These are phyloP conservation scores for Acacia acuminata DNA, from an alignment of 306 rosid genomes.

Conservation along the genomic window DNA sequence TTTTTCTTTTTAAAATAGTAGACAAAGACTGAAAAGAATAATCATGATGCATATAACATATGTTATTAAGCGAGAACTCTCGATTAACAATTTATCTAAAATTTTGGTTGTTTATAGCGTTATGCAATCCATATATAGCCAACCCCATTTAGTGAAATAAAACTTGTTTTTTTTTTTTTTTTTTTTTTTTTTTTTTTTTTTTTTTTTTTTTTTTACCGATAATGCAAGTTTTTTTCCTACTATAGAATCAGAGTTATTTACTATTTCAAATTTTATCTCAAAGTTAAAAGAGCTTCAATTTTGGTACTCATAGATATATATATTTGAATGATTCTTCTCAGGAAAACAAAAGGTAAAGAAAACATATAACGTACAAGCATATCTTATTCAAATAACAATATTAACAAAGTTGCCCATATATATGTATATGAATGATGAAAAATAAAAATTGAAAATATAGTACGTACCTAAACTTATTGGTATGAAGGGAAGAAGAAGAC, in stretches of 20 bases:
- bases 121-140: no score
- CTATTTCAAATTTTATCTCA: neutral
- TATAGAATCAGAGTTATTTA: neutral
- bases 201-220: no score
- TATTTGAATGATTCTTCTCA: neutral
- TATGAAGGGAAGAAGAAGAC: constrained; percentile 20
- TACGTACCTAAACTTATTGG: constrained; percentile 66
- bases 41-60: no score
- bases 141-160: no score
- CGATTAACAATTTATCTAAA: no score
- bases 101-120: no score
- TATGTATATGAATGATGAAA: neutral
- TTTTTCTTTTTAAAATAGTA: no score
- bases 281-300: neutral
- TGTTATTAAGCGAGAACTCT: no score
- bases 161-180: no score
- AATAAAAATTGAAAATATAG: neutral
- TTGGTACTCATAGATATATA: neutral
- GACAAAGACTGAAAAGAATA: no score
- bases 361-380: neutral
- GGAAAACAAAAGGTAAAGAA: neutral
- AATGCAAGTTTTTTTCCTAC: no score
- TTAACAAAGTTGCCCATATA: neutral
- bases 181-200: no score
- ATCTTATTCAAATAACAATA: neutral